Percentiles rank a stretch among this genome's conserved stretches.
phyloP scores from a whole-genome alignment of 495 filamentous ascomycete genomes.

The Aspergillus panamensis region DNA sequence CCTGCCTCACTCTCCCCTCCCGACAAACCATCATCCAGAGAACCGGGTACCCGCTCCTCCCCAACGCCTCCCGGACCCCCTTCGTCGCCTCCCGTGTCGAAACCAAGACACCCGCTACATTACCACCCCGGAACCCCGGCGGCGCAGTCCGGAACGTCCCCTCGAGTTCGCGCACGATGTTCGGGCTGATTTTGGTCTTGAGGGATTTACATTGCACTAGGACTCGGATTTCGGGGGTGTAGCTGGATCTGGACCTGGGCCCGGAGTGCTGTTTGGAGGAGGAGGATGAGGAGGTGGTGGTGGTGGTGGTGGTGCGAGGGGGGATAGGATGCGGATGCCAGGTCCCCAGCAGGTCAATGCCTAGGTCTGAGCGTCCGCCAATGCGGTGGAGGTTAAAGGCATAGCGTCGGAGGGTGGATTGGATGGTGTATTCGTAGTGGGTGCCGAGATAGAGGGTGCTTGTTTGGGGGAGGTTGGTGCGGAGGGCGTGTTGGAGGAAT shows the following conservation, averaged over 20 bases:
- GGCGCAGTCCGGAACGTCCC: slow-evolving; percentile 72
- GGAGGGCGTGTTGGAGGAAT: slow-evolving; percentile 68
- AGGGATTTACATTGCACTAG: slow-evolving; percentile 80
- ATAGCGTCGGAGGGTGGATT: slow-evolving; percentile 54
- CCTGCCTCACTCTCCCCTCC: slow-evolving; percentile 38
- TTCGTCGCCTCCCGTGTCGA: slow-evolving; percentile 52
- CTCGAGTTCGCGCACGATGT: slow-evolving; percentile 77
- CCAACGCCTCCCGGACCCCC: slow-evolving; percentile 64
- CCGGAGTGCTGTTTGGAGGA: slow-evolving; percentile 11
- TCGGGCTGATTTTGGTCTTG: slow-evolving; percentile 54
- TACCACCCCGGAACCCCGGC: slow-evolving; percentile 56
- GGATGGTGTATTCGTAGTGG: slow-evolving; percentile 71
- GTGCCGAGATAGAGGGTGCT: slow-evolving; percentile 47
- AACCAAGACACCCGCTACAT: slow-evolving; percentile 60
- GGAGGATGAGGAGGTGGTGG: too few species aligned
- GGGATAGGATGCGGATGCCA: slow-evolving; percentile 57
- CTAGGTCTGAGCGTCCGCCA: slow-evolving; percentile 70
- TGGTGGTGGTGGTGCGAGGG: not conserved
- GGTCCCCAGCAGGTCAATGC: slow-evolving; percentile 79
- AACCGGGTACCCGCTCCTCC: slow-evolving; percentile 62
- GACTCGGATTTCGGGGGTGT: slow-evolving; percentile 50
- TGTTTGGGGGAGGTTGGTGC: slow-evolving; percentile 33
- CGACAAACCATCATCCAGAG: slow-evolving; percentile 51
- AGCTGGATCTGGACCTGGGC: not conserved
- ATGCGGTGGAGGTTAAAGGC: slow-evolving; percentile 67